Base-by-base conservation (phyloP, 2,329 filamentous ascomycete species). In the Colletotrichum sp. region DNA sequence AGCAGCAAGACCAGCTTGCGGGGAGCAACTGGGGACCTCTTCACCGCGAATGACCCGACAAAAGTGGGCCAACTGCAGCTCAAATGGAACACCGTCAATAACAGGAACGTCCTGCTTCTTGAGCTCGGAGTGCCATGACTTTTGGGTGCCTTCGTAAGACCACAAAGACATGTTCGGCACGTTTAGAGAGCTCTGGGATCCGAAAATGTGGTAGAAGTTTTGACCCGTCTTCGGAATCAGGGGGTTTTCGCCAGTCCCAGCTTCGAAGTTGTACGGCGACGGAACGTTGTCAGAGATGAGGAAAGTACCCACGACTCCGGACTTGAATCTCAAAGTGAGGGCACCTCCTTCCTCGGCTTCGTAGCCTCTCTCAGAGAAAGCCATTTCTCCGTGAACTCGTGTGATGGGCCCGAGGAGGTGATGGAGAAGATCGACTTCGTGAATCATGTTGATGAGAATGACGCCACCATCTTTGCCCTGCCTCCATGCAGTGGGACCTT, bases 341-440 rank as follows among this genome's bases (percentile, higher is more conserved):
- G 90, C 90, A 0, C 87, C 89, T 2, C 91, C 90, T 79, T 93
- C 91, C 72, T 92, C 90, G 0, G 88, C 90, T 4, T 86, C 83
- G 71, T 88, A 87, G 0, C 83, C 82, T 1, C 91, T 84, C 39
- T 87, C 86, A 0, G 88, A 85, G 0, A 80, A 64, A 0, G 85
- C 88, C 66, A 84, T 82, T 78, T 92, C 88, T 0, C 89, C 90
- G 39, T 89, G 87, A 0, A 92, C 87, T 0, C 88, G 83, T 0
- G 80, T 79, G 30, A 93, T 89, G 0, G 89, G 87, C 0, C 90
- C 90, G 30, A 92, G 86, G 2, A 92, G 82, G 80, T 89, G 88
- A 63, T 92, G 90, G 22, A 93, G 82, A 0, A 92, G 82, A 76
- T 92, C 91, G 52, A 92, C 83, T 66, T 93, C 91, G 78, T 93